phyloP scores from a whole-genome alignment of 768 basidiomycete species.

The Rhodotorula diobovata region DNA sequence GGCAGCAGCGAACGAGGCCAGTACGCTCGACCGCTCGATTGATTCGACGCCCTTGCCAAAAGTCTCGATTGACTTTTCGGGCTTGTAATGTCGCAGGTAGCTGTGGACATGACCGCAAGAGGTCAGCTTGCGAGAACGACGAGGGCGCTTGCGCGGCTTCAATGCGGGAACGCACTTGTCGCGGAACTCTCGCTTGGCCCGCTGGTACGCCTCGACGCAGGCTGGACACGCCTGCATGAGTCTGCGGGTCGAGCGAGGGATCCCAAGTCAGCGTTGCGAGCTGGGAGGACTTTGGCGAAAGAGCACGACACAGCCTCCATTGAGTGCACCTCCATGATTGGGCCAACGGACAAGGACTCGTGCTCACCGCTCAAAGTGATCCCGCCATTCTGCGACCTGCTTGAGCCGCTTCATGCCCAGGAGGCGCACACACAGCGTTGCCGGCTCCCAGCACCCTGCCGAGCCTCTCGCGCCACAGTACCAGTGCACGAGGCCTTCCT shows the following conservation, averaged over 20 bases:
- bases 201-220: slow-evolving; percentile 66
- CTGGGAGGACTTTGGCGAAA: neutral
- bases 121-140: too few relatives aligned
- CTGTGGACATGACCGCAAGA: neutral
- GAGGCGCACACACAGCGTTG: slow-evolving; percentile 74
- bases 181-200: slow-evolving; percentile 61
- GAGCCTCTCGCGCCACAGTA: slow-evolving; percentile 65
- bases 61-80: slow-evolving; percentile 47
- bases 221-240: slow-evolving; percentile 63
- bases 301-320: too few relatives aligned
- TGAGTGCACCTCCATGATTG: neutral
- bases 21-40: slow-evolving; percentile 55
- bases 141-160: neutral
- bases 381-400: slow-evolving; percentile 63
- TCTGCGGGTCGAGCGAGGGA: slow-evolving; percentile 45
- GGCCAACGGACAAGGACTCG: neutral
- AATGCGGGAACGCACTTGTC: slow-evolving; percentile 55
- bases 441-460: slow-evolving; percentile 58
- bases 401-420: slow-evolving; percentile 65
- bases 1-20: slow-evolving; percentile 1
- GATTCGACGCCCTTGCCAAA: slow-evolving; percentile 66
- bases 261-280: too few relatives aligned
- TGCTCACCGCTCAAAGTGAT: slow-evolving; percentile 43
- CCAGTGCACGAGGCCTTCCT: slow-evolving; percentile 58
- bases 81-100: slow-evolving; percentile 16